These are phyloP conservation scores for Flueggea neowawraea DNA, from an alignment of 441 rosid species.

Conservation along the genomic window DNA sequence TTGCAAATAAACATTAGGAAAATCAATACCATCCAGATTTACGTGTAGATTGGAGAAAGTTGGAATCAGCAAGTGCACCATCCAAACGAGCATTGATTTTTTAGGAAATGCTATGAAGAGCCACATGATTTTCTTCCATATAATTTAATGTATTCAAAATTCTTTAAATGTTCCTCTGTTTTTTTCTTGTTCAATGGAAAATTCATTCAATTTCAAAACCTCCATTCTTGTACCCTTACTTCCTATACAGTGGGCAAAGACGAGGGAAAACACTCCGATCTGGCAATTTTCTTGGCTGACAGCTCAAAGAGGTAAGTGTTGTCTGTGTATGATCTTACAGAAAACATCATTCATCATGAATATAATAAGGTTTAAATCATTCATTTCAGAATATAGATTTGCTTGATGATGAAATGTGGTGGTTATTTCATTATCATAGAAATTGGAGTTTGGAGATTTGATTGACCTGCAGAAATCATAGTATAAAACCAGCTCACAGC, in stretches of 20 bases:
- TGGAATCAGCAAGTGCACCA: constrained; percentile 28
- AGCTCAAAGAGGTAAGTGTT: constrained; percentile 18
- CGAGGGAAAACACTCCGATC: neutral
- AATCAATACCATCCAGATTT: too few species aligned
- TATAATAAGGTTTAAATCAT: too few species aligned
- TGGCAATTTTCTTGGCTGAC: neutral
- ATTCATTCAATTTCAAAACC: constrained; percentile 28
- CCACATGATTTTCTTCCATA: constrained; percentile 28
- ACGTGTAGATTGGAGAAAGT: constrained; percentile 33
- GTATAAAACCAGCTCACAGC: too few species aligned
- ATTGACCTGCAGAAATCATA: too few species aligned
- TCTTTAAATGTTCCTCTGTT: constrained; percentile 29
- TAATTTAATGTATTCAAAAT: constrained; percentile 42
- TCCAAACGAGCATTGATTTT: constrained; percentile 35
- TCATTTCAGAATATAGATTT: too few species aligned
- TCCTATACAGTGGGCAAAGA: constrained; percentile 1
- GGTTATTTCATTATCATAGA: constrained; percentile 1
- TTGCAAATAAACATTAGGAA: too few species aligned
- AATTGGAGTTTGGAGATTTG: too few species aligned
- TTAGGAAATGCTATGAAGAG: constrained; percentile 28
- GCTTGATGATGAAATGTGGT: too few species aligned
- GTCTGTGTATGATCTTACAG: too few species aligned
- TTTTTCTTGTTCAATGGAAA: constrained; percentile 21
- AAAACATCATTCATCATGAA: too few species aligned
- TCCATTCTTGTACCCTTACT: neutral